Evolutionary conservation across 2,329 filamentous ascomycete genomes (phyloP).

Genomic region (Pseudophaeomoniella oleicola): DNA sequence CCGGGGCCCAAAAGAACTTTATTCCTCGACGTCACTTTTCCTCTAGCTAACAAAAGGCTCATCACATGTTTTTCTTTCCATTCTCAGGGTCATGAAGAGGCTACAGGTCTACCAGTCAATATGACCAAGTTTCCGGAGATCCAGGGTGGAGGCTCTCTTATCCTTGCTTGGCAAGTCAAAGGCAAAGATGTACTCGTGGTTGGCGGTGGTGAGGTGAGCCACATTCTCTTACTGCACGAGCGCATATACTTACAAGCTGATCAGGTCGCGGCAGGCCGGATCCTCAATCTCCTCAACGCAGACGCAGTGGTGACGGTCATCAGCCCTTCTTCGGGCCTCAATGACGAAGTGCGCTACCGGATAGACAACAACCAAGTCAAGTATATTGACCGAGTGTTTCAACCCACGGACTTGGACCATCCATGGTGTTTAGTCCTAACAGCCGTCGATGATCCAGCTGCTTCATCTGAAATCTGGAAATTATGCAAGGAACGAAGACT

Average conservation of each 20-base stretch:
- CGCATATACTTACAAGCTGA: constrained; percentile 11
- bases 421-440: constrained; percentile 65
- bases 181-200: constrained; percentile 83
- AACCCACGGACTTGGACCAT: constrained; percentile 70
- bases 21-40: background rate
- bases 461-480: constrained; percentile 85
- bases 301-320: constrained; percentile 82
- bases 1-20: background rate
- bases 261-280: constrained; percentile 88
- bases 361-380: constrained; percentile 60
- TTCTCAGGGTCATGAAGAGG: background rate
- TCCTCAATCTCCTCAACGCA: constrained; percentile 87
- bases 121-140: constrained; percentile 54
- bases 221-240: constrained; percentile 5
- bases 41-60: too few relatives aligned
- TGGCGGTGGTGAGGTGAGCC: constrained; percentile 74
- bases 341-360: constrained; percentile 75
- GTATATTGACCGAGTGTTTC: constrained; percentile 71
- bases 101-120: background rate
- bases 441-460: constrained; percentile 82
- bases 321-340: constrained; percentile 64
- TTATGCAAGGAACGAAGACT: constrained; percentile 75
- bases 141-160: constrained; percentile 80
- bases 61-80: too few relatives aligned
- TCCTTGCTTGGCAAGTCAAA: constrained; percentile 89